Evolutionary conservation across 2,329 filamentous ascomycete genomes (phyloP).

Genomic region (Hypoxylon sp.): DNA sequence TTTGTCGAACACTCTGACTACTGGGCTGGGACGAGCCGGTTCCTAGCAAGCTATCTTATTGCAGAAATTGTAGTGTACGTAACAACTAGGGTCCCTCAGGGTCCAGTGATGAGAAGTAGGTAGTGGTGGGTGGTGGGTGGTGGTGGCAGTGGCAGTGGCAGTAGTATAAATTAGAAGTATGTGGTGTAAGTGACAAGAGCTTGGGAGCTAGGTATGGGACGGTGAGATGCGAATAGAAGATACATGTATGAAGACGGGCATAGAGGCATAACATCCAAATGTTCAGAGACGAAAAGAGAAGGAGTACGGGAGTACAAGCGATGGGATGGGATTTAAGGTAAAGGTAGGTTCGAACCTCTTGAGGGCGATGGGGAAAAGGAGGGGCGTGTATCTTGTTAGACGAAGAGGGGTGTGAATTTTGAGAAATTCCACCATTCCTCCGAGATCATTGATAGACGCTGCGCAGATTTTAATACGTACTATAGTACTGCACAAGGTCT

Average conservation of each 20-base stretch:
- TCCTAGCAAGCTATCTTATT: slow-evolving; percentile 24
- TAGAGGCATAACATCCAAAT: slow-evolving; percentile 26
- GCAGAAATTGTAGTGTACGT: slow-evolving; percentile 24
- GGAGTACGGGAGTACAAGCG: slow-evolving; percentile 33
- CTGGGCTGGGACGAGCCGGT: slow-evolving; percentile 36
- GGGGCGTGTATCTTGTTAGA: slow-evolving; percentile 28
- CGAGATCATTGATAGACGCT: slow-evolving; percentile 38
- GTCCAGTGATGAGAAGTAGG: slow-evolving; percentile 11
- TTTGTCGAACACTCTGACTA: slow-evolving; percentile 18
- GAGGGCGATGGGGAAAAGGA: slow-evolving; percentile 16
- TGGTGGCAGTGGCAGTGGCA: slow-evolving; percentile 8
- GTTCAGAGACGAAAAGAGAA: slow-evolving; percentile 45
- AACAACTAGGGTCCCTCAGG: slow-evolving; percentile 38
- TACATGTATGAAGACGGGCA: slow-evolving; percentile 20
- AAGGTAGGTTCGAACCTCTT: slow-evolving; percentile 28
- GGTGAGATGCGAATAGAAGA: slow-evolving; percentile 40
- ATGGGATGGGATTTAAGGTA: slow-evolving; percentile 10
- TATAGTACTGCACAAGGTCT: slow-evolving; percentile 14
- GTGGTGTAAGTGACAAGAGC: slow-evolving; percentile 14
- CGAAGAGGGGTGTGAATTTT: slow-evolving; percentile 31
- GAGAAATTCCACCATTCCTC: slow-evolving; percentile 41
- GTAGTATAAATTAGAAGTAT: slow-evolving; percentile 21
- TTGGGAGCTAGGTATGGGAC: slow-evolving; percentile 31
- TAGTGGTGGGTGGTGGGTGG: slow-evolving; percentile 12
- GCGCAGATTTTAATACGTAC: slow-evolving; percentile 16